Base-by-base conservation (phyloP, 257 asterid genomes). In the Jaltomata sinuosa region DNA sequence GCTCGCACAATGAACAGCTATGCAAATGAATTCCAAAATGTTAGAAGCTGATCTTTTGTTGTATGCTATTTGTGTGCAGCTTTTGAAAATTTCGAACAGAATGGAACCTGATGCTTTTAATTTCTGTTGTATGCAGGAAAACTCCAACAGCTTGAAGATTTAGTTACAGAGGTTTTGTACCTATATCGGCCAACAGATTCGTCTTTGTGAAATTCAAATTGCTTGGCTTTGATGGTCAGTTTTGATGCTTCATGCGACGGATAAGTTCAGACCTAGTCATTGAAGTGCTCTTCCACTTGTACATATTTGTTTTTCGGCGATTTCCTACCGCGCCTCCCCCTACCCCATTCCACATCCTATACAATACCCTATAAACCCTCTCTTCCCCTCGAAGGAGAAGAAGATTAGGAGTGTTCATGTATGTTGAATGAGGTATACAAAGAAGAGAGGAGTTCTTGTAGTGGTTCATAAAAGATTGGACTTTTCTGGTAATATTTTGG, bases 111-210 rank as follows among this genome's bases (percentile, higher is more conserved):
- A 82, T 64, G 79, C 79, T 38, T 16, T 11, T 67, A 69, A 36
- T 18, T 34, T 81, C 27, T 85, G 79, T 45, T 42, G 11, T 67
- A 5, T 81, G 86, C 90, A 89, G 91, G 89, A 85, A 85, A 84
- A n/a, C 53, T 49, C 80, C 83, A 50, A 45, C 83, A 45, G 76
- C 77, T 9, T 7, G 78, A 76, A 84, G 84, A 78, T 84, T 87
- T 53, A 82, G 81, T 38, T 89, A 86, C 69, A 36, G 47, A 54
- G 6, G 5, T 25, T 77, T 80, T 54, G 77, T 65, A 32, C 15
- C 45, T 14, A 16, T 32, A 42, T 64, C 50, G 57, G 59, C 83
- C 8, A 32, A 16, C 34, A 42, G 31, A 36, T 49, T 16, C 10
- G 27, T 76, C 59, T 47, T 16, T 76, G 81, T 76, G 81, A 27